Conservation (phyloP, 2,329 filamentous ascomycete genomes). For the Lomentospora prolificans region DNA sequence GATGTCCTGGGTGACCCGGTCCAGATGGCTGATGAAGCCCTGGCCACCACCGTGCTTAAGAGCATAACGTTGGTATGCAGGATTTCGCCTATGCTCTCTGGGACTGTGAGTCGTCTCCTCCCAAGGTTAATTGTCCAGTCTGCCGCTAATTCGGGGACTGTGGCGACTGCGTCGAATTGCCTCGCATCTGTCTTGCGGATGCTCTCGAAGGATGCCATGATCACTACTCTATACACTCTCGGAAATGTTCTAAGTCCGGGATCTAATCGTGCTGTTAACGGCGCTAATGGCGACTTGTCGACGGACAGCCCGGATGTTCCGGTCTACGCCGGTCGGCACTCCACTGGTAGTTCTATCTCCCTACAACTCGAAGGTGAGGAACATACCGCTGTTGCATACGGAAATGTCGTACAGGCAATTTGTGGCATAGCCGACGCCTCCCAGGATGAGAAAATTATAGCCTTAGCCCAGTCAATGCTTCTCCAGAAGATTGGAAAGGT, state of each 20-base stretch:
- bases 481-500: conserved; percentile 91
- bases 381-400: conserved; percentile 66
- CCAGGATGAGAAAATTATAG: conserved; percentile 84
- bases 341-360: conserved; percentile 70
- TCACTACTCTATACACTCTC: conserved; percentile 92
- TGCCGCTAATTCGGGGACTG: conserved; percentile 56
- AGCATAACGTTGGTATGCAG: conserved; percentile 74
- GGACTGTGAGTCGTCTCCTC: conserved; percentile 67
- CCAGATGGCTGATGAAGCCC: conserved; percentile 70
- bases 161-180: conserved; percentile 71
- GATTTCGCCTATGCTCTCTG: conserved; percentile 61
- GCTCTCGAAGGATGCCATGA: conserved; percentile 84
- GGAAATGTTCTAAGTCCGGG: conserved; percentile 85
- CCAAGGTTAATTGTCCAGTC: conserved; percentile 84
- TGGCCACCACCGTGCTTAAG: conserved; percentile 72
- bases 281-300: conserved; percentile 22
- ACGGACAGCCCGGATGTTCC: conserved; percentile 18
- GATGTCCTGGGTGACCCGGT: conserved; percentile 66
- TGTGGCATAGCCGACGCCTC: conserved; percentile 77
- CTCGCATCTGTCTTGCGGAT: conserved; percentile 71
- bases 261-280: conserved; percentile 45
- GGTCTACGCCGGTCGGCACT: conserved; percentile 45
- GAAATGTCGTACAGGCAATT: conserved; percentile 89
- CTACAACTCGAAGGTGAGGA: conserved; percentile 66
- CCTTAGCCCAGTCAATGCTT: conserved; percentile 87